These are phyloP conservation scores for Colletotrichum noveboracense DNA, from an alignment of 2,329 filamentous ascomycete genomes.

Conservation along the genomic window DNA sequence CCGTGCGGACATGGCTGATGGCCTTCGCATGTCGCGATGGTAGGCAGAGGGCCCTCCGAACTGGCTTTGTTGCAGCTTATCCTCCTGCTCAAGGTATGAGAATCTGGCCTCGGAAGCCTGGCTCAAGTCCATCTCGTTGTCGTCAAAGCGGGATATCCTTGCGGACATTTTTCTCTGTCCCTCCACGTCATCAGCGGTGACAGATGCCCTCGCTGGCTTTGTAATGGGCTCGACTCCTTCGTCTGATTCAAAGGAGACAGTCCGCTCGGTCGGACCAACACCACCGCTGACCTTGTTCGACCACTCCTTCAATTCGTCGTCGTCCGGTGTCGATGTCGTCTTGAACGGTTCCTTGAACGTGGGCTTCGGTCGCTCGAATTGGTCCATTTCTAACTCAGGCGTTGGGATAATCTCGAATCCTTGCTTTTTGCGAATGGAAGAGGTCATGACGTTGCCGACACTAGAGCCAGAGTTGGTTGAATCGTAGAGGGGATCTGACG, in stretches of 20 bases:
- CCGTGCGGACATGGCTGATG: not conserved
- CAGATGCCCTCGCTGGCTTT: not conserved
- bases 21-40: not conserved
- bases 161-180: slow-evolving; percentile 10
- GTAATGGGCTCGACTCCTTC: not conserved
- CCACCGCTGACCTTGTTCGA: not conserved
- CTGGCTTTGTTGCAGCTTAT: slow-evolving; percentile 1
- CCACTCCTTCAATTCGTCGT: not conserved
- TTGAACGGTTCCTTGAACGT: not conserved
- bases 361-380: slow-evolving; percentile 7
- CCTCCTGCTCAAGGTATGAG: slow-evolving; percentile 18
- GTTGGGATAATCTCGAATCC: not conserved
- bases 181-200: not conserved
- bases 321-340: not conserved
- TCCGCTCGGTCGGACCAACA: not conserved
- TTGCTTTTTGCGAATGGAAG: slow-evolving; percentile 9
- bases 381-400: slow-evolving; percentile 1
- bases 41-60: not conserved
- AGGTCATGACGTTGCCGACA: not conserved
- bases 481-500: slow-evolving; percentile 1
- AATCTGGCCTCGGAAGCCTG: slow-evolving; percentile 17
- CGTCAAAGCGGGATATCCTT: slow-evolving; percentile 9
- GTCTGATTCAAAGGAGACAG: not conserved
- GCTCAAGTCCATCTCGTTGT: slow-evolving; percentile 10
- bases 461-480: not conserved